Evolutionary conservation across 2,329 filamentous ascomycete genomes (phyloP).

Genomic region (Trichoderma koningiopsis): DNA sequence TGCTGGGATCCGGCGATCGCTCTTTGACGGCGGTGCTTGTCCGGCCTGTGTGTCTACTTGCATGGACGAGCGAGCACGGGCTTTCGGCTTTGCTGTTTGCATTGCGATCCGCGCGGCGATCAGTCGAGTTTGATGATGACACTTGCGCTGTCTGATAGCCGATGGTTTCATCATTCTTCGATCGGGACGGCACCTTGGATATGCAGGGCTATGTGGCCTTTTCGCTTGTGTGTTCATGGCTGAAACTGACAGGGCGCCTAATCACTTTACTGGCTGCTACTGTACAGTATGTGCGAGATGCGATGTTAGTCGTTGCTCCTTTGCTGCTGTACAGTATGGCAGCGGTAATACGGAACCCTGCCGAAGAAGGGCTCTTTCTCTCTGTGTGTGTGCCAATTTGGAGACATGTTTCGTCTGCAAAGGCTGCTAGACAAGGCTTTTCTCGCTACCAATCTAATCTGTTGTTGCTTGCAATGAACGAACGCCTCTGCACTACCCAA

Average conservation of each 20-base stretch:
- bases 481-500: background rate
- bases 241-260: constrained; percentile 16
- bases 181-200: background rate
- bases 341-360: background rate
- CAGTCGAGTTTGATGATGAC: constrained; percentile 4
- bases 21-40: background rate
- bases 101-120: constrained; percentile 25
- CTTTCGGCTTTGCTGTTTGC: constrained; percentile 21
- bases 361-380: background rate
- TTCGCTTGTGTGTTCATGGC: background rate
- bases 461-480: background rate
- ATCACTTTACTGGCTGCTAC: background rate
- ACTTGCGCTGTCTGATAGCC: constrained; percentile 11
- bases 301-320: background rate
- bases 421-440: background rate
- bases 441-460: no score
- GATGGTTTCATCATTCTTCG: constrained; percentile 21
- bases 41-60: constrained; percentile 17
- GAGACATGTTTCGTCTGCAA: background rate
- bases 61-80: constrained; percentile 24
- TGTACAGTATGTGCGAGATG: background rate
- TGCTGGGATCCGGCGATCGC: constrained; percentile 23
- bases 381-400: background rate
- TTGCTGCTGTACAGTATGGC: background rate
- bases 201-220: constrained; percentile 12